Evolutionary conservation across 345 rosid species (phyloP).

Genomic region (Boechera stricta): DNA sequence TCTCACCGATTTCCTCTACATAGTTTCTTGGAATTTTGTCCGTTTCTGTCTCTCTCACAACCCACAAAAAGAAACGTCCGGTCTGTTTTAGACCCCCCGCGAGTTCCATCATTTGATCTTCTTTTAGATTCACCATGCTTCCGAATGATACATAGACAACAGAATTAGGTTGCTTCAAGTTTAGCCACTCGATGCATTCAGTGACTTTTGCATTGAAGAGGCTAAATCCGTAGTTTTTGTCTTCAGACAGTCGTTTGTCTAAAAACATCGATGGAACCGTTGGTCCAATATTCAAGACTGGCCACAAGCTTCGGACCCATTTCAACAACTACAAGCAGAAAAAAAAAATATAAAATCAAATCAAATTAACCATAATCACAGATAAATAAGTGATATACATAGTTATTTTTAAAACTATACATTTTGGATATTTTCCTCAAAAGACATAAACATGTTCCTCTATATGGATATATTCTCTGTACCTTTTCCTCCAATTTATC

Average conservation of each 20-base stretch:
- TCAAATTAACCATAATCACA: background rate
- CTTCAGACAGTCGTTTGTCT: constrained; percentile 51
- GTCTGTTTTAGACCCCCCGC: constrained; percentile 52
- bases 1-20: constrained; percentile 42
- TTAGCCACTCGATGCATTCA: constrained; percentile 55
- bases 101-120: constrained; percentile 59
- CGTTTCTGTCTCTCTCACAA: constrained; percentile 61
- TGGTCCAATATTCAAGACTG: constrained; percentile 57
- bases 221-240: constrained; percentile 56
- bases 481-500: constrained; percentile 57
- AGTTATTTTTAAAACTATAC: too few species aligned
- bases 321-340: constrained; percentile 40
- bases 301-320: constrained; percentile 52
- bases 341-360: background rate
- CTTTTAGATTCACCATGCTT: constrained; percentile 53
- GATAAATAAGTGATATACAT: background rate
- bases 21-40: constrained; percentile 49
- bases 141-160: constrained; percentile 68
- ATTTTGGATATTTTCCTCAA: background rate
- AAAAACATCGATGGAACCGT: constrained; percentile 58
- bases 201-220: constrained; percentile 52
- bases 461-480: background rate
- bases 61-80: constrained; percentile 54
- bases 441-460: background rate
- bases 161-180: constrained; percentile 51